Evolutionary conservation across 306 rosid genomes (phyloP).

Genomic region (Pyrus betulifolia): DNA sequence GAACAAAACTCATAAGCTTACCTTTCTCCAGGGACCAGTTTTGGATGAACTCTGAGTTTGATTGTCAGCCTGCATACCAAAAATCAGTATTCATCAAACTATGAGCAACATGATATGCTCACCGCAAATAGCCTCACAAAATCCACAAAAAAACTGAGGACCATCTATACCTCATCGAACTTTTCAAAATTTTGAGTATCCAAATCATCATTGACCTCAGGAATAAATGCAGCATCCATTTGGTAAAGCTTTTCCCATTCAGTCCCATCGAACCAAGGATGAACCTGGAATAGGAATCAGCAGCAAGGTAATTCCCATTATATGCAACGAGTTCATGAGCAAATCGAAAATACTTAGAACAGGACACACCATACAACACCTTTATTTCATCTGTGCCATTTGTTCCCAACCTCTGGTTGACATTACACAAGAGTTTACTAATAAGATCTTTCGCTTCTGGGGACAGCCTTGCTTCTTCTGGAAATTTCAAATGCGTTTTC

Average conservation of each 20-base stretch:
- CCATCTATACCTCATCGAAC: slow-evolving; percentile 78
- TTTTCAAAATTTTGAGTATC: slow-evolving; percentile 97
- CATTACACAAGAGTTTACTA: slow-evolving; percentile 77
- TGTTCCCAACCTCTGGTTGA: slow-evolving; percentile 79
- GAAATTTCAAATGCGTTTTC: slow-evolving; percentile 93
- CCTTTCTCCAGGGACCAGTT: slow-evolving; percentile 95
- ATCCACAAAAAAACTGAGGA: slow-evolving; percentile 12
- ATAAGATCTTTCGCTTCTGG: slow-evolving; percentile 80
- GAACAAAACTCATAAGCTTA: slow-evolving; percentile 21
- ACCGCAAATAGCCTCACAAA: slow-evolving; percentile 7
- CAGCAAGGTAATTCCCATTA: slow-evolving; percentile 37
- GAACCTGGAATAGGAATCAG: slow-evolving; percentile 52
- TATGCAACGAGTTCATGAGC: slow-evolving; percentile 15
- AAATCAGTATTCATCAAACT: slow-evolving; percentile 11
- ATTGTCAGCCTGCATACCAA: slow-evolving; percentile 53
- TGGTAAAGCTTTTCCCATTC: slow-evolving; percentile 88
- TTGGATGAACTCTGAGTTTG: slow-evolving; percentile 58
- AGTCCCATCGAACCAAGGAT: slow-evolving; percentile 61
- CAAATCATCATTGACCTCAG: slow-evolving; percentile 91
- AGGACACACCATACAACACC: slow-evolving; percentile 78
- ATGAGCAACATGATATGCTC: slow-evolving; percentile 12
- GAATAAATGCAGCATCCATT: slow-evolving; percentile 95
- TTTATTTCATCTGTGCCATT: slow-evolving; percentile 84
- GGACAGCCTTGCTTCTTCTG: slow-evolving; percentile 86
- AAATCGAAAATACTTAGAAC: slow-evolving; percentile 40